phyloP scores from a whole-genome alignment of 306 rosid species.

The Prunus dulcis region DNA sequence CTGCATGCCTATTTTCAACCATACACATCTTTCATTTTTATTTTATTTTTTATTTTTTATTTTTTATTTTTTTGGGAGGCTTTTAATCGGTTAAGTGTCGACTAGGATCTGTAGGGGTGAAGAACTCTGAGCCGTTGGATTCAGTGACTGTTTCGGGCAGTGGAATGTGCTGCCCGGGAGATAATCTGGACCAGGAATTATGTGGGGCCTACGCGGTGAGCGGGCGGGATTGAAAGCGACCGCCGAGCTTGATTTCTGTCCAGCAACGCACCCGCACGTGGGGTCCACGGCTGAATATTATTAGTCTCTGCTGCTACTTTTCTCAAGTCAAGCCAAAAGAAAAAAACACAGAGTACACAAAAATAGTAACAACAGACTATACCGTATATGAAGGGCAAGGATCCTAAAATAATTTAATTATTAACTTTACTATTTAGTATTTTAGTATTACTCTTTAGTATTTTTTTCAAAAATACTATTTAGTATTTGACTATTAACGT shows the following conservation, averaged over 20 bases:
- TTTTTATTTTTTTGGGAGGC: not conserved
- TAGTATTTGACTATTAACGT: too few relatives aligned
- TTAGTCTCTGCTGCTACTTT: not conserved
- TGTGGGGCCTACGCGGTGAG: conserved; percentile 14
- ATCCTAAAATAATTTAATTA: too few relatives aligned
- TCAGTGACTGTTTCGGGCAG: conserved; percentile 11
- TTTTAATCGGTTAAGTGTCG: conserved; percentile 1
- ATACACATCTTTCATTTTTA: not conserved
- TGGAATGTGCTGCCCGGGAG: conserved; percentile 13
- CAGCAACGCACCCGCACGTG: not conserved
- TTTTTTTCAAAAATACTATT: too few relatives aligned
- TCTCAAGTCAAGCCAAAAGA: not conserved
- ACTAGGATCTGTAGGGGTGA: not conserved
- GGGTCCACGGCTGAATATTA: not conserved
- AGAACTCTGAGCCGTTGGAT: conserved; percentile 4
- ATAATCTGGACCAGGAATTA: conserved; percentile 23
- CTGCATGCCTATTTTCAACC: conserved; percentile 4
- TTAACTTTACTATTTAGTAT: too few relatives aligned
- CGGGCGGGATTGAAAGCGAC: conserved; percentile 14
- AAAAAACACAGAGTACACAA: not conserved
- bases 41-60: not conserved
- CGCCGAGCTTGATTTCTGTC: not conserved
- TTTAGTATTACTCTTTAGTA: too few relatives aligned
- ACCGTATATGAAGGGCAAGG: not conserved
- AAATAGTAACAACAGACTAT: not conserved